phyloP scores from a whole-genome alignment of 2,329 filamentous ascomycete species.

The Neoscytalidium dimidiatum region DNA sequence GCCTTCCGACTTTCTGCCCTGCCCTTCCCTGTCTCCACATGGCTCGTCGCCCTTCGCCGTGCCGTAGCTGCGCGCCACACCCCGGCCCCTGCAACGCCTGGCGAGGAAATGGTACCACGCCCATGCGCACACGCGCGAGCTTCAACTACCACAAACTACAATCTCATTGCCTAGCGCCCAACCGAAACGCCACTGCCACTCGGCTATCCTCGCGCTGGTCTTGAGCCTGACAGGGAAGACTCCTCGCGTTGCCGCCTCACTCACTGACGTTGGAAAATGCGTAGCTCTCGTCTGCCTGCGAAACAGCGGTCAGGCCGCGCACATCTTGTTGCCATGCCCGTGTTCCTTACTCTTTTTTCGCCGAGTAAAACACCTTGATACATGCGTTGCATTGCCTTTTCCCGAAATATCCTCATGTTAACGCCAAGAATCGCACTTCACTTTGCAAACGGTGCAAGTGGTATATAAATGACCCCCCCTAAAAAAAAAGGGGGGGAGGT shows the following conservation, averaged over 20 bases:
- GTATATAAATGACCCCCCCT: slow-evolving; percentile 15
- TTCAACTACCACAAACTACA: not conserved
- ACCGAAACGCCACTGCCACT: not conserved
- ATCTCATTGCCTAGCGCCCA: not conserved
- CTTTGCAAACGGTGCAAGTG: not conserved
- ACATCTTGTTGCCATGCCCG: not conserved
- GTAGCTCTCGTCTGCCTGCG: not conserved
- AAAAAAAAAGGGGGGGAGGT: too few species aligned
- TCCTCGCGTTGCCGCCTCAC: not conserved
- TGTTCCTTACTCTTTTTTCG: slow-evolving; percentile 6
- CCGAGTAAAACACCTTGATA: slow-evolving; percentile 17
- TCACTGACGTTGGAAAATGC: not conserved
- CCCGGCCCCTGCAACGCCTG: slow-evolving; percentile 6
- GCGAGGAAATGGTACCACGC: not conserved
- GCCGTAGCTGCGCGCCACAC: not conserved
- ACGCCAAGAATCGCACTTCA: not conserved
- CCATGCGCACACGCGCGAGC: not conserved
- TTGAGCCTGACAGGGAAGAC: not conserved
- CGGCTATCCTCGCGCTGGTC: not conserved
- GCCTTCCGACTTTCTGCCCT: not conserved
- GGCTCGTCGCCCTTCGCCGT: not conserved
- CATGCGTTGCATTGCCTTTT: not conserved
- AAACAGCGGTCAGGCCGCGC: slow-evolving; percentile 14
- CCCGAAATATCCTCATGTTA: not conserved
- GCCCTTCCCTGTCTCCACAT: not conserved